phyloP scores from a whole-genome alignment of 106 monocot species.

The Narthecium ossifragum region DNA sequence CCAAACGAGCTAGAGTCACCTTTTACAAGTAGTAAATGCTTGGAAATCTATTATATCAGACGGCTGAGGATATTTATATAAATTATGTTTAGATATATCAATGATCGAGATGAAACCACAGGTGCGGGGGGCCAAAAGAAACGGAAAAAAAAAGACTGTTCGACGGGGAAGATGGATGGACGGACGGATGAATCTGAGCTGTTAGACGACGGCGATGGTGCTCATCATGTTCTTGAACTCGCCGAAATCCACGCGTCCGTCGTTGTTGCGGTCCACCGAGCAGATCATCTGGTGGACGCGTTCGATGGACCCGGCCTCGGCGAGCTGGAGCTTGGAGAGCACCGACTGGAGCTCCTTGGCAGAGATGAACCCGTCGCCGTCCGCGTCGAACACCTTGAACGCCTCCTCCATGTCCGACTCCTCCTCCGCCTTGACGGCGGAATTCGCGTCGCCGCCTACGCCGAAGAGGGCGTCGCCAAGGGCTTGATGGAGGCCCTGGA shows the following conservation, averaged over 20 bases:
- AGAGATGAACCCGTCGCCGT: slow-evolving; percentile 50
- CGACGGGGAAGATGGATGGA: too few species aligned
- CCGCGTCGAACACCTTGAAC: slow-evolving; percentile 47
- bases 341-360: slow-evolving; percentile 43
- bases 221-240: slow-evolving; percentile 34
- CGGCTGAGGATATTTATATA: too few species aligned
- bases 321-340: slow-evolving; percentile 27
- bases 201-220: neutral
- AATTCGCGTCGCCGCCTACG: neutral
- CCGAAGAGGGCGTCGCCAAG: slow-evolving; percentile 36
- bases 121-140: too few species aligned
- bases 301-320: slow-evolving; percentile 18
- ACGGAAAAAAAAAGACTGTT: too few species aligned
- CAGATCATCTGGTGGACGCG: slow-evolving; percentile 25
- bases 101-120: too few species aligned
- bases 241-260: slow-evolving; percentile 22
- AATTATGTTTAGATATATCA: too few species aligned
- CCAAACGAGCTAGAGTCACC: too few species aligned
- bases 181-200: too few species aligned
- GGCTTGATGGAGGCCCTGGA: slow-evolving; percentile 23
- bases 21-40: too few species aligned
- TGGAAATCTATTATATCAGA: too few species aligned
- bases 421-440: slow-evolving; percentile 4
- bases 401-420: slow-evolving; percentile 49
- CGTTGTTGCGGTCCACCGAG: slow-evolving; percentile 21